A percentile compares a stretch with the other conserved stretches of the same genome.
Conservation (phyloP, 768 basidiomycete species). For the Lentinus tigrinus region DNA sequence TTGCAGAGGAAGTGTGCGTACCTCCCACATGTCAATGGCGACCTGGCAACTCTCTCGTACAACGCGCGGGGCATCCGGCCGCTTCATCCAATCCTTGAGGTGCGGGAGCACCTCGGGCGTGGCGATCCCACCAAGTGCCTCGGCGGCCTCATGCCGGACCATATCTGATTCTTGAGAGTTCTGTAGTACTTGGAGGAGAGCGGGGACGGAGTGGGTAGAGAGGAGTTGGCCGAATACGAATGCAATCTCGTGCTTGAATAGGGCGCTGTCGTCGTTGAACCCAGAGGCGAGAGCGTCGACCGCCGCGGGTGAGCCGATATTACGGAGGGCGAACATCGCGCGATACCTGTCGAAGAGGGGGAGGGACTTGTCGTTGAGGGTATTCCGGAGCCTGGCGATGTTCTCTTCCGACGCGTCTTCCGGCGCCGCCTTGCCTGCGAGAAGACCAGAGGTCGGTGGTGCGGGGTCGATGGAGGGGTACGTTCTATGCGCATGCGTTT, state of each 20-base stretch:
- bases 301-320: constrained; percentile 82
- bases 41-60: constrained; percentile 96
- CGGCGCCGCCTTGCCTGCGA: constrained; percentile 52
- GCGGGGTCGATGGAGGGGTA: constrained; percentile 91
- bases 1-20: constrained; percentile 30
- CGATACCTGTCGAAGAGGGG: constrained; percentile 92
- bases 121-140: constrained; percentile 96
- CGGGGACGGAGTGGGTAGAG: constrained; percentile 84
- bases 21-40: constrained; percentile 98
- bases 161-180: constrained; percentile 80
- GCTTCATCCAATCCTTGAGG: constrained; percentile 79
- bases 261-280: constrained; percentile 82
- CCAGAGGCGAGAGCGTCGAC: constrained; percentile 91
- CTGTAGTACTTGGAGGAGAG: constrained; percentile 76
- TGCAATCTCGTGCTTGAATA: constrained; percentile 99
- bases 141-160: constrained; percentile 98
- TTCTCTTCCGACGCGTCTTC: constrained; percentile 46
- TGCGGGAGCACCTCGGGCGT: constrained; percentile 88
- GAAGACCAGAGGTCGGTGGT: constrained; percentile 67
- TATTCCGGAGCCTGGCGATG: constrained; percentile 55
- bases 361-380: constrained; percentile 62
- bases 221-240: constrained; percentile 97
- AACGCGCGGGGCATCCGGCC: constrained; percentile 79
- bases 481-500: constrained; percentile 37
- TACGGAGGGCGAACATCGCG: constrained; percentile 96